These are phyloP conservation scores for Quercus tomentella DNA, from an alignment of 331 rosid species.

Conservation along the genomic window DNA sequence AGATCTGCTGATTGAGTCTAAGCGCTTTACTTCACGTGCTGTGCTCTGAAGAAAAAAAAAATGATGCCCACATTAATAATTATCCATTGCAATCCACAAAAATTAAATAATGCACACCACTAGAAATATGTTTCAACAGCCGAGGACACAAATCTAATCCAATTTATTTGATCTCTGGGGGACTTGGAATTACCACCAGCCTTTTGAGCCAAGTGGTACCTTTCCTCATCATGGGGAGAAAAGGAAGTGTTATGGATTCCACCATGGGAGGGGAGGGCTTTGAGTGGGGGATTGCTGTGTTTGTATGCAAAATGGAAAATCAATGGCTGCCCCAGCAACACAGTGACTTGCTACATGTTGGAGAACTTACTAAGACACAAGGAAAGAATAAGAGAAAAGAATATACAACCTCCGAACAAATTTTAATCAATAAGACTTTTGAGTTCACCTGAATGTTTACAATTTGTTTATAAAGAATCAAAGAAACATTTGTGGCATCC, in stretches of 20 bases:
- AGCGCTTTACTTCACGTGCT: constrained; percentile 91
- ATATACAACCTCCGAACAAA: neutral
- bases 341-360: neutral
- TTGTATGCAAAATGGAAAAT: too few species aligned
- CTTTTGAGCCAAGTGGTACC: neutral
- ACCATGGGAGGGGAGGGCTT: neutral
- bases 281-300: neutral
- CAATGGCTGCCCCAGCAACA: neutral
- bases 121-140: neutral
- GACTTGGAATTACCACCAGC: neutral
- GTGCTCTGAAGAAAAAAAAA: constrained; percentile 49
- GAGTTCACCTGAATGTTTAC: neutral
- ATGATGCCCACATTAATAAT: neutral
- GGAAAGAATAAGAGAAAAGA: neutral
- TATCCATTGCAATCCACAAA: neutral
- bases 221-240: neutral
- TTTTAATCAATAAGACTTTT: neutral
- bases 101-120: neutral
- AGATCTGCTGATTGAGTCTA: constrained; percentile 91
- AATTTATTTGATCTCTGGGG: neutral
- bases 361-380: neutral
- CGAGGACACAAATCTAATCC: neutral
- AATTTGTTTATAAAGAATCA: neutral
- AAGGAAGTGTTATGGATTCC: neutral
- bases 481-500: neutral